These are phyloP conservation scores for Suillus spraguei DNA, from an alignment of 768 basidiomycete genomes.

Conservation along the genomic window DNA sequence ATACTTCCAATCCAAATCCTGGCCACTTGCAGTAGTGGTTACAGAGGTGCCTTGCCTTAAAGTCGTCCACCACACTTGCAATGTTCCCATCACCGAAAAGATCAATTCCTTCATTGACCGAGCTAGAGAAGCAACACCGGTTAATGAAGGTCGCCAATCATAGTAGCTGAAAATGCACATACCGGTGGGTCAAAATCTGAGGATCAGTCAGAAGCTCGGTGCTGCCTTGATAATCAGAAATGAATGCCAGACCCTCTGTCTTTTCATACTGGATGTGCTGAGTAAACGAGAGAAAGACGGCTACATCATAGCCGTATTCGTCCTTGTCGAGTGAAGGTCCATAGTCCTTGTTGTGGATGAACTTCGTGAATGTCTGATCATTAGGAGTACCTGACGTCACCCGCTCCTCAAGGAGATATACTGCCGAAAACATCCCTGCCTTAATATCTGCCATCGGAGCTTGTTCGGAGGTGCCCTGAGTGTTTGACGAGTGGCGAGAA, in stretches of 20 bases:
- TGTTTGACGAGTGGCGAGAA: neutral
- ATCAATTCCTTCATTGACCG: neutral
- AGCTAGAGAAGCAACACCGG: neutral
- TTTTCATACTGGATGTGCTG: conserved; percentile 28
- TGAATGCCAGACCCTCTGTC: conserved; percentile 24
- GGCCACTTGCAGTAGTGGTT: conserved; percentile 11
- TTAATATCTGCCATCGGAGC: neutral
- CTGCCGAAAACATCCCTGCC: neutral
- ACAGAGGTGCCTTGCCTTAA: conserved; percentile 5
- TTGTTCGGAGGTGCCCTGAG: neutral
- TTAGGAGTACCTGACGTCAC: neutral
- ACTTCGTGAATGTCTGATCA: conserved; percentile 24
- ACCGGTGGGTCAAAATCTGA: conserved; percentile 21
- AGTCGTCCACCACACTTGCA: conserved; percentile 1
- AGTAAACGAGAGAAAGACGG: conserved; percentile 24
- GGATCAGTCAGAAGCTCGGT: conserved; percentile 3
- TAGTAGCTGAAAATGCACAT: neutral
- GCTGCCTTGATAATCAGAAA: conserved; percentile 30
- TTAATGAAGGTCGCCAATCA: neutral
- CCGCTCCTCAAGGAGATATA: neutral
- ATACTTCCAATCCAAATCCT: conserved; percentile 2
- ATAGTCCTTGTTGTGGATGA: conserved; percentile 26
- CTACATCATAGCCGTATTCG: conserved; percentile 14
- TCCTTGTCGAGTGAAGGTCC: conserved; percentile 5
- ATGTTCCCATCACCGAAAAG: neutral